Evolutionary conservation across 139 green algal species (phyloP).

Genomic region (Marvania coccoides): DNA sequence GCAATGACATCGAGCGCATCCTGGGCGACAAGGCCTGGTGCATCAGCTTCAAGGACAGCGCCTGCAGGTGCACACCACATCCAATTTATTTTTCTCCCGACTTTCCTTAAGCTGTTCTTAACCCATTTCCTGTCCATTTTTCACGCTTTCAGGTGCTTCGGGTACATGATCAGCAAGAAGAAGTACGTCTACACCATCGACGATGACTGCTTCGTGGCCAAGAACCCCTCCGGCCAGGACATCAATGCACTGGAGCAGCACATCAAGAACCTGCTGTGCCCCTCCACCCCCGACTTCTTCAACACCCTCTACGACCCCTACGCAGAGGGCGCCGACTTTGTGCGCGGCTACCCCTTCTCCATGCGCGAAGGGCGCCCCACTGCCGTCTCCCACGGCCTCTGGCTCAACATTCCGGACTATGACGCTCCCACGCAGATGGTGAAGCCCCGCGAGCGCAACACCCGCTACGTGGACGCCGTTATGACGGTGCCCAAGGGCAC

Average conservation of each 20-base stretch:
- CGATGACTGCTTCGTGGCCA: constrained; percentile 92
- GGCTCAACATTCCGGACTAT: constrained; percentile 98
- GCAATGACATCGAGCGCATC: constrained; percentile 92
- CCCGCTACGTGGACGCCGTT: constrained; percentile 87
- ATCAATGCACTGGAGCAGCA: constrained; percentile 96
- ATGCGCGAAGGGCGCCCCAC: constrained; percentile 86
- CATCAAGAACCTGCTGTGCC: constrained; percentile 86
- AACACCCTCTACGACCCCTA: constrained; percentile 98
- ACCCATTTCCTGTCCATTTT: not conserved
- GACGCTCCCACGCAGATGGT: constrained; percentile 96
- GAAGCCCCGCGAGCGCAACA: constrained; percentile 93
- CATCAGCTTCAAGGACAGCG: constrained; percentile 95
- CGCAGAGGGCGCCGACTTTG: constrained; percentile 66
- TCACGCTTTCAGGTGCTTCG: constrained; percentile 68
- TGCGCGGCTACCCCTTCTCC: constrained; percentile 66
- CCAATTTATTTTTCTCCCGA: not conserved
- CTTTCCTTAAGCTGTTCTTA: not conserved
- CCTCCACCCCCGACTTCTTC: constrained; percentile 95
- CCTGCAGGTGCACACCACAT: constrained; percentile 48
- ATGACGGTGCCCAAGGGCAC: constrained; percentile 94
- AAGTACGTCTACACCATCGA: constrained; percentile 97
- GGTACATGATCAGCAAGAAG: constrained; percentile 89
- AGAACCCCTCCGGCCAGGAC: constrained; percentile 68
- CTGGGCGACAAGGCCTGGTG: constrained; percentile 87
- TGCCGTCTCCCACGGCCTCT: constrained; percentile 89